Percentiles rank a stretch among this genome's conserved stretches.
Evolutionary conservation across 176 grass and related monocot genomes (phyloP).

Genomic region (Eragrostis curvula): DNA sequence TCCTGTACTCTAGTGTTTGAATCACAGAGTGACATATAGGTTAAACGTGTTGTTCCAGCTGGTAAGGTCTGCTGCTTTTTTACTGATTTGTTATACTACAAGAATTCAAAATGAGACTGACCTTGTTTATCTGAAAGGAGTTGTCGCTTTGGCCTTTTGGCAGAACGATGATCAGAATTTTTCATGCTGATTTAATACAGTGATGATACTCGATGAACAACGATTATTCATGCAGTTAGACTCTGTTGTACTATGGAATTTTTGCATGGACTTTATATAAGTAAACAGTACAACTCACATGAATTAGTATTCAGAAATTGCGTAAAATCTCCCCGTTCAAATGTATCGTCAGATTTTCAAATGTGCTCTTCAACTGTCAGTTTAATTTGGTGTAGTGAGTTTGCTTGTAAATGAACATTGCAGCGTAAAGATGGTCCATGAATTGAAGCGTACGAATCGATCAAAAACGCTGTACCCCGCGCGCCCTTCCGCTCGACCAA

Average conservation of each 20-base stretch:
- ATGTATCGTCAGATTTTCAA: not conserved
- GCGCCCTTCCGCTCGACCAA: constrained; percentile 26
- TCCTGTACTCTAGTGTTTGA: not conserved
- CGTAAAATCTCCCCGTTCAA: not conserved
- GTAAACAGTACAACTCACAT: not conserved
- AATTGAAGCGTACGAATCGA: not conserved
- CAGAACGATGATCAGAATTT: not conserved
- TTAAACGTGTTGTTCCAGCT: constrained; percentile 1
- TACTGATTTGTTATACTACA: not conserved
- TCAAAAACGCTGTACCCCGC: not conserved
- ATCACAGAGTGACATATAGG: constrained; percentile 32
- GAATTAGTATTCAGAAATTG: not conserved
- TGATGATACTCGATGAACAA: not conserved
- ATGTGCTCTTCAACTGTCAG: not conserved
- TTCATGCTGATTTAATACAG: not conserved
- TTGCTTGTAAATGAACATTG: not conserved
- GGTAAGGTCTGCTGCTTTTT: not conserved
- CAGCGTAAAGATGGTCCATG: not conserved
- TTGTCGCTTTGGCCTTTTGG: not conserved
- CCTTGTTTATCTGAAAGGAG: not conserved
- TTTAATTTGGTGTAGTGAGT: not conserved
- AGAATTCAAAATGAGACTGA: not conserved
- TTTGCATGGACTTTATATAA: not conserved
- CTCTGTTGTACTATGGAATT: not conserved
- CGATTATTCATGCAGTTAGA: not conserved